A percentile compares a stretch with the other conserved stretches of the same genome.
Evolutionary conservation across 352 stramenopile species (phyloP).

Genomic region (Phytophthora sansomeana): DNA sequence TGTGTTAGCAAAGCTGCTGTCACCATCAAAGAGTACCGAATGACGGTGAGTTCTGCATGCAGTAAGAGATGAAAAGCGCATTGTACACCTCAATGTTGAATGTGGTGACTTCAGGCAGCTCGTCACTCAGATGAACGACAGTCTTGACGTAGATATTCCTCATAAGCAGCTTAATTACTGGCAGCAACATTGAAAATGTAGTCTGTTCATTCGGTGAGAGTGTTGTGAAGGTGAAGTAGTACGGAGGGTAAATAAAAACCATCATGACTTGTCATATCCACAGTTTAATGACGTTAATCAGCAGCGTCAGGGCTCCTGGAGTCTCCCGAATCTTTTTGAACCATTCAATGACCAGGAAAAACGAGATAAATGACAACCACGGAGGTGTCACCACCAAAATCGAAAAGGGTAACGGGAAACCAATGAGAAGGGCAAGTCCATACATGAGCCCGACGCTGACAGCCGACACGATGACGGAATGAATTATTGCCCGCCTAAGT

Average conservation of each 20-base stretch:
- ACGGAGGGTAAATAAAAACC: conserved; percentile 33
- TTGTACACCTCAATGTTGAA: conserved; percentile 42
- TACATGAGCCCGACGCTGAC: conserved; percentile 13
- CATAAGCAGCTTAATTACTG: conserved; percentile 26
- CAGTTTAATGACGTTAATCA: conserved; percentile 23
- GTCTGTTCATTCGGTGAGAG: conserved; percentile 13
- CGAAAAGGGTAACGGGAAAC: conserved; percentile 33
- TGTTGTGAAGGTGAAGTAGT: conserved; percentile 30
- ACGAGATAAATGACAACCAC: conserved; percentile 19
- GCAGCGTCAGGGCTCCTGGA: conserved; percentile 6
- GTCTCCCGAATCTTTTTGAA: conserved; percentile 16
- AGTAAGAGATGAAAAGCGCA: conserved; percentile 37
- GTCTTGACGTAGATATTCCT: conserved; percentile 24
- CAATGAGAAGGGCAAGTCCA: conserved; percentile 4
- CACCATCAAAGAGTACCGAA: conserved; percentile 13
- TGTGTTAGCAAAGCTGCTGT: conserved; percentile 21
- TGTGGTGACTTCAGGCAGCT: conserved; percentile 28
- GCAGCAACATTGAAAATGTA: conserved; percentile 26
- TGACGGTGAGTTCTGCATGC: conserved; percentile 38
- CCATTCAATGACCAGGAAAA: conserved; percentile 21
- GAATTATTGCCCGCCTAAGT: conserved; percentile 12
- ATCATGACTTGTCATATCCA: conserved; percentile 30
- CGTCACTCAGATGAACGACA: conserved; percentile 30
- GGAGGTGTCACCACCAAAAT: conserved; percentile 20
- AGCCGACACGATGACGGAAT: conserved; percentile 6